A percentile compares a stretch with the other conserved stretches of the same genome.
Conservation (phyloP, 805 yeast species). For the Metschnikowia continentalis region DNA sequence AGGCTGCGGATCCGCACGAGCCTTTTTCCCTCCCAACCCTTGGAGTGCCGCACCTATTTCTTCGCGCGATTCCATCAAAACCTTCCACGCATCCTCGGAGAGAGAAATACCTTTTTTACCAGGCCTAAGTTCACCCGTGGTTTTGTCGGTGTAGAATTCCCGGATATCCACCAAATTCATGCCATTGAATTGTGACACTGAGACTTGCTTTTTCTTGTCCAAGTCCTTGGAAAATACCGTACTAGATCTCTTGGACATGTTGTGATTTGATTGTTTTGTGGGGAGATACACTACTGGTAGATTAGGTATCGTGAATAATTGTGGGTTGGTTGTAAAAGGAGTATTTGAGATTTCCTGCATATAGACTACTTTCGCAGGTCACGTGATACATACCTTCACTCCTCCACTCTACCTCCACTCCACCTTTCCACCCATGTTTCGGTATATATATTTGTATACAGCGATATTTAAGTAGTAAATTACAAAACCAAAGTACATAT, state of each 20-base stretch:
- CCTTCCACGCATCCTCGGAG: constrained; percentile 53
- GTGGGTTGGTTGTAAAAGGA: too few relatives aligned
- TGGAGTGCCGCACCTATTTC: constrained; percentile 50
- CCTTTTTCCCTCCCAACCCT: background rate
- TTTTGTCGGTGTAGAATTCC: constrained; percentile 60
- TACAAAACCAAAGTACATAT: too few relatives aligned
- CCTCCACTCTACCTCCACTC: too few relatives aligned
- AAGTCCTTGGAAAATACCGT: constrained; percentile 9
- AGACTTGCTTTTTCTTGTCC: constrained; percentile 53
- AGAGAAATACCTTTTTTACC: constrained; percentile 75
- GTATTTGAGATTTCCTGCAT: too few relatives aligned
- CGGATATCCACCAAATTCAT: constrained; percentile 73
- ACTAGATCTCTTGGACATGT: background rate
- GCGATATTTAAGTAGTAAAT: too few relatives aligned
- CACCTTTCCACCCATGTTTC: too few relatives aligned
- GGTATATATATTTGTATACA: too few relatives aligned
- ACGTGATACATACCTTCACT: too few relatives aligned
- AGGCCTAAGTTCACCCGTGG: constrained; percentile 66
- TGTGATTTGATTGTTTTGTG: too few relatives aligned
- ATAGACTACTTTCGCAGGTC: accelerated
- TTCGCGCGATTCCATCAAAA: constrained; percentile 41
- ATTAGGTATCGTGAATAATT: too few relatives aligned
- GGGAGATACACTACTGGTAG: too few relatives aligned
- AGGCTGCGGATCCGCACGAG: background rate
- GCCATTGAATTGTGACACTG: constrained; percentile 69